phyloP scores from a whole-genome alignment of 495 filamentous ascomycete species.

The Annulohypoxylon maeteangense region DNA sequence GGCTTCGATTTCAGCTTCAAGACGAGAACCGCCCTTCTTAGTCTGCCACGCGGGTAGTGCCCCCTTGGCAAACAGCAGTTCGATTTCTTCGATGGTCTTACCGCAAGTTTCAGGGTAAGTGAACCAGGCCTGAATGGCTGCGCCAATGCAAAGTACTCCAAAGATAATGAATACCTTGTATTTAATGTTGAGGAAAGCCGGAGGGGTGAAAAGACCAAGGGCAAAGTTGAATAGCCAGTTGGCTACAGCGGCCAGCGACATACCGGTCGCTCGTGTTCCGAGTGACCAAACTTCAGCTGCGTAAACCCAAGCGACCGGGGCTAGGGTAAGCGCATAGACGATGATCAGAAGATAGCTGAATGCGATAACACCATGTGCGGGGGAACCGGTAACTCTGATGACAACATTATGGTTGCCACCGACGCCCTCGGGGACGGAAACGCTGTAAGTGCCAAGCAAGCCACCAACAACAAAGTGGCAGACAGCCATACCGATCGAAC shows the following conservation, averaged over 20 bases:
- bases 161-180: slow-evolving; percentile 82
- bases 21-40: slow-evolving; percentile 62
- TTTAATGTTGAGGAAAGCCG: slow-evolving; percentile 75
- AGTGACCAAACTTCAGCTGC: slow-evolving; percentile 80
- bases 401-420: slow-evolving; percentile 74
- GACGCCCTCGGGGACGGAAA: slow-evolving; percentile 65
- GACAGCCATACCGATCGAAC: slow-evolving; percentile 75
- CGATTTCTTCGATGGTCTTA: slow-evolving; percentile 78
- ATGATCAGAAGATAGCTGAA: slow-evolving; percentile 78
- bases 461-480: slow-evolving; percentile 76
- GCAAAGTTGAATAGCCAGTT: slow-evolving; percentile 87
- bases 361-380: slow-evolving; percentile 75
- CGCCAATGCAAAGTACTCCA: slow-evolving; percentile 72
- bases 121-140: slow-evolving; percentile 72
- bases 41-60: slow-evolving; percentile 69
- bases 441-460: slow-evolving; percentile 57
- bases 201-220: slow-evolving; percentile 74
- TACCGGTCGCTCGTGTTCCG: slow-evolving; percentile 77
- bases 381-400: slow-evolving; percentile 67
- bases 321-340: slow-evolving; percentile 75
- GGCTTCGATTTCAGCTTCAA: slow-evolving; percentile 57
- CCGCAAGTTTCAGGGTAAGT: slow-evolving; percentile 77
- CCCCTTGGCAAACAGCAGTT: slow-evolving; percentile 66
- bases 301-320: slow-evolving; percentile 79
- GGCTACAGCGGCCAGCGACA: slow-evolving; percentile 71